Evolutionary conservation across 2,329 filamentous ascomycete genomes (phyloP), one percentile per base, ranked within the genome.

Genomic region (Fusarium metavorans): DNA sequence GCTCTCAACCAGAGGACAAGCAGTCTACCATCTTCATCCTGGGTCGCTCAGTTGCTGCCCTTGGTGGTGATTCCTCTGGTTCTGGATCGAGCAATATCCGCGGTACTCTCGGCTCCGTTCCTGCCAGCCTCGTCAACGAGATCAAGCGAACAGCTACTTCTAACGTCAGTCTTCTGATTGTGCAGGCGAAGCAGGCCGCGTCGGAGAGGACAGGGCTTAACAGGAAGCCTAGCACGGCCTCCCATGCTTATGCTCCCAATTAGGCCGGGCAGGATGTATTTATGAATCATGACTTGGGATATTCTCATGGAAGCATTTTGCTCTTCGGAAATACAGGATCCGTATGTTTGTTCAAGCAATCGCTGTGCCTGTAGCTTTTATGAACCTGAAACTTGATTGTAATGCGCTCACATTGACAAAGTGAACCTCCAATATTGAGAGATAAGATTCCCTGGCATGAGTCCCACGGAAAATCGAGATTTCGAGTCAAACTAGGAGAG

Each of bases 11-110:
- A 6, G 27, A 57, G 32, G 35, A 72, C n/a, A 62, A 59, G 14
- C 70, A 60, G 2, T 61, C 63, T 2, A 70, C 64, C 20, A 70
- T 68, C 3, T 72, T 66, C n/a, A 57, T 72, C 2, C 45, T 72
- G 1, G 70, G 70, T 2, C 67, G 70, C 10, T 72, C 67, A 1
- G 60, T 67, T 9, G n/a, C 52, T 2, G 48, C 18, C 5, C 16
- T 54, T 1, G 23, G 16, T 5, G 60, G 35, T 2, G 64, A 70
- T 6, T 57, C 58, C 0, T 50, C 67, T 20, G 59, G 58, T 3
- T 70, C 67, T 14, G 56, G 59, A 7, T 56, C 65, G 5, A 34
- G 30, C 2, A 61, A 45, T 6, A 65, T 66, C 7, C 56, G 45
- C 5, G 35, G 20, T 2, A 69, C 71, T 0, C 59, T 73, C 14